Conservation (phyloP, 2,329 filamentous ascomycete genomes). For the Colletotrichum sidae region DNA sequence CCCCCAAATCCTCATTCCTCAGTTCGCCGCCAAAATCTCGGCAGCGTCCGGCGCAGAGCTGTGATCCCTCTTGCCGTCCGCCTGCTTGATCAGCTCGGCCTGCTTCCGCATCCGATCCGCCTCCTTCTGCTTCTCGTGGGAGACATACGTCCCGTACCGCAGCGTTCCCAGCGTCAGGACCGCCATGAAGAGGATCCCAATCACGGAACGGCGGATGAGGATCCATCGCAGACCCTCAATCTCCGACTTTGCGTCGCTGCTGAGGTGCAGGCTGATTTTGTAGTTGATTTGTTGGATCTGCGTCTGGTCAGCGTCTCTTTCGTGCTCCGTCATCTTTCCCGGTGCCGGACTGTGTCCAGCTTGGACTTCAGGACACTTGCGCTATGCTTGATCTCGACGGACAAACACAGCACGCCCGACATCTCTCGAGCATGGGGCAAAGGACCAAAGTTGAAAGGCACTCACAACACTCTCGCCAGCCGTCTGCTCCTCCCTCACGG, state of each 20-base stretch:
- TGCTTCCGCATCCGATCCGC: constrained; percentile 56
- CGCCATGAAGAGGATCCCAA: constrained; percentile 75
- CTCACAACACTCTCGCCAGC: constrained; percentile 81
- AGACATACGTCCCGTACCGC: constrained; percentile 69
- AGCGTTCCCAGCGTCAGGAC: constrained; percentile 69
- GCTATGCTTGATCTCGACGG: not conserved
- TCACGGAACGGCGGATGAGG: constrained; percentile 71
- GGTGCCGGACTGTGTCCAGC: no score
- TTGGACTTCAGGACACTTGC: no score
- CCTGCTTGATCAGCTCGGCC: constrained; percentile 56
- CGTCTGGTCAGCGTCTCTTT: constrained; percentile 29
- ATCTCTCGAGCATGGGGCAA: not conserved
- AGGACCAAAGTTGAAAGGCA: constrained; percentile 35
- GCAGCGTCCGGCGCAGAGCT: constrained; percentile 63
- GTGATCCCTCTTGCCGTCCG: constrained; percentile 59
- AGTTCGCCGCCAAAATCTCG: constrained; percentile 69
- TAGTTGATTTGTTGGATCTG: constrained; percentile 95
- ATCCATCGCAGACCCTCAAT: constrained; percentile 95
- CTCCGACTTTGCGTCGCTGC: constrained; percentile 90
- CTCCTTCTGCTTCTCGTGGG: constrained; percentile 61
- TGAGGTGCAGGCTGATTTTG: constrained; percentile 91
- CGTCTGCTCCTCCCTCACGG: constrained; percentile 88
- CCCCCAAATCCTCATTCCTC: not conserved
- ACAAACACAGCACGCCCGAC: no score
- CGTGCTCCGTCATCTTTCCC: no score